Evolutionary conservation across 305 asterid species (phyloP), one percentile per base, ranked within the genome.

Genomic region (Withania somnifera): DNA sequence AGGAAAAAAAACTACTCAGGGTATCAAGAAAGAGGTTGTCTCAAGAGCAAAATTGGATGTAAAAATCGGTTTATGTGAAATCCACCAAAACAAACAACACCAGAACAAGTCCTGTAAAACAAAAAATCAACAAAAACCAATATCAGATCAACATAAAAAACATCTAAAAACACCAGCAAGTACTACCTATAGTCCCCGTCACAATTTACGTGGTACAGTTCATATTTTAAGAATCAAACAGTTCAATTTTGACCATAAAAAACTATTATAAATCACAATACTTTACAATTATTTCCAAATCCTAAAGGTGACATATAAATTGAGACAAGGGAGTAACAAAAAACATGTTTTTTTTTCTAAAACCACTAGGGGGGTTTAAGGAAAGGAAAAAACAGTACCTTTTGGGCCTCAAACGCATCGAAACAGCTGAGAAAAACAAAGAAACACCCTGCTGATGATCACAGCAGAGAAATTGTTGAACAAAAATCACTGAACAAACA

Each of bases 321-420:
- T n/a, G n/a, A n/a, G n/a, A n/a, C n/a, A n/a, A n/a, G n/a, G n/a
- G n/a, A n/a, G n/a, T n/a, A 5, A 36, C 40, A 36, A 19, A 17
- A 76, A n/a, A 36, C 75, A 20, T 2, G 63, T 2, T 3, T 2
- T 15, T 51, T 50, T 81, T 1, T 36, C 88, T 84, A 67, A 83
- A 84, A 11, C 1, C 19, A 7, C 47, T 3, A 63, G 61, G 73
- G 73, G 61, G 73, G 73, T 66, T 66, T 66, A 66, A 34, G 75
- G 50, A 30, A 19, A 30, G 75, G 3, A 4, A 26, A 36, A 52
- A 14, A 7, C 0, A 0, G 20, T 85, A 95, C 99, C 99, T 89
- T 91, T 85, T 93, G 90, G 97, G 97, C 98, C 99, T 95, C 99
- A 95, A 95, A 95, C 98, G 99, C 99, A 95, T 95, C 93, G 98